Conservation (phyloP, 148 eudicot species). For the Tetragonia tetragonoides region DNA sequence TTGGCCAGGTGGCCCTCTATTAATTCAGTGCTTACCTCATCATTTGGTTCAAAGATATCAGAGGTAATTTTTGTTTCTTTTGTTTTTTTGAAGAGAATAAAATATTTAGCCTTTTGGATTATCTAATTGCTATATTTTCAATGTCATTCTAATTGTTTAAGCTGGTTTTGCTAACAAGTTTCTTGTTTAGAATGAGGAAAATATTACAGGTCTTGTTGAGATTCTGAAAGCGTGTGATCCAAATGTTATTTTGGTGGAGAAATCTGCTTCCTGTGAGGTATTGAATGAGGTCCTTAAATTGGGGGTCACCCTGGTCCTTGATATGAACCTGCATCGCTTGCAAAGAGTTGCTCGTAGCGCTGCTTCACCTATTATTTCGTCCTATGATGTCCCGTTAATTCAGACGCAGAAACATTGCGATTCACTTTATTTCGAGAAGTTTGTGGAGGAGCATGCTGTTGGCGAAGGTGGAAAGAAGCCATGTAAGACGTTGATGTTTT, state of each 20-base stretch:
- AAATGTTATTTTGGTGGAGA: constrained; percentile 84
- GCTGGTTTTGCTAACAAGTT: constrained; percentile 25
- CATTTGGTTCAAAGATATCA: constrained; percentile 46
- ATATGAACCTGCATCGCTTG: constrained; percentile 90
- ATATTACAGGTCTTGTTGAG: constrained; percentile 39
- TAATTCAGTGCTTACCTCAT: too few species aligned
- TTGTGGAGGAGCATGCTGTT: constrained; percentile 72
- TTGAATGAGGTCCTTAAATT: constrained; percentile 68
- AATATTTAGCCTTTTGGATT: not conserved
- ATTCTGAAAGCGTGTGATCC: constrained; percentile 61
- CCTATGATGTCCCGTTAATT: constrained; percentile 45
- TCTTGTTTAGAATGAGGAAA: constrained; percentile 48
- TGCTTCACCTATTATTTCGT: constrained; percentile 63
- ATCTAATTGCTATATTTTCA: not conserved
- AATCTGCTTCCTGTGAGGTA: constrained; percentile 77
- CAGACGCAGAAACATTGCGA: constrained; percentile 69
- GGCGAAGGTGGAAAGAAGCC: constrained; percentile 69
- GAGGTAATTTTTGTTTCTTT: constrained; percentile 28
- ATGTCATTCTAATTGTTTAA: constrained; percentile 1
- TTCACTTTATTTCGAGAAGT: constrained; percentile 64
- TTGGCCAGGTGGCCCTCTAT: too few species aligned
- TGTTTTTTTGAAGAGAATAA: too few species aligned
- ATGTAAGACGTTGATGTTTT: constrained; percentile 81
- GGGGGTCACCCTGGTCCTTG: constrained; percentile 76
- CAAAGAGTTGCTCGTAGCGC: constrained; percentile 88